Evolutionary conservation across 2,329 filamentous ascomycete species (phyloP).

Genomic region (Mariannaea elegans): DNA sequence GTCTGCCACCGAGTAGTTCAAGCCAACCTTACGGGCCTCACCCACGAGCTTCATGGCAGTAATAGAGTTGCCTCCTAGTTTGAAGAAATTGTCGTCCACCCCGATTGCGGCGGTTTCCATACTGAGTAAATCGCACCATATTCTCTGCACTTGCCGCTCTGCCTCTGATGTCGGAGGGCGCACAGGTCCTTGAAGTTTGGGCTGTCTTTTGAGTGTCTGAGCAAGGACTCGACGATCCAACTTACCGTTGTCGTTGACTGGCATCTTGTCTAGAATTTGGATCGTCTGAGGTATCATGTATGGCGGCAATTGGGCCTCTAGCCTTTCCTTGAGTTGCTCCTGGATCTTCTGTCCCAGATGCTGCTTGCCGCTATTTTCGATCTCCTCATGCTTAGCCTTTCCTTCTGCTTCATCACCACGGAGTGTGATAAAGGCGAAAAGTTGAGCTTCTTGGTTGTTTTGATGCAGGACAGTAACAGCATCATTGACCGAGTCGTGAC

Average conservation of each 20-base stretch:
- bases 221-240: constrained; percentile 31
- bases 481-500: neutral
- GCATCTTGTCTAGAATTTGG: constrained; percentile 34
- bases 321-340: neutral
- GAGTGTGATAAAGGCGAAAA: too few species aligned
- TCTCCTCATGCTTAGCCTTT: too few species aligned
- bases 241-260: constrained; percentile 39
- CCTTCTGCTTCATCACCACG: too few species aligned
- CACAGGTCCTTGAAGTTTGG: neutral
- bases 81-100: constrained; percentile 58
- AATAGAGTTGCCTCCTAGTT: constrained; percentile 60
- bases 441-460: too few species aligned
- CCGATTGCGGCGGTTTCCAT: constrained; percentile 46
- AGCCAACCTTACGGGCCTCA: constrained; percentile 14
- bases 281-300: constrained; percentile 41
- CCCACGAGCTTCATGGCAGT: constrained; percentile 56
- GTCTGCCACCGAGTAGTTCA: constrained; percentile 20
- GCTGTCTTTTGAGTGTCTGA: neutral
- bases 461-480: neutral
- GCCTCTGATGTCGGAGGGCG: constrained; percentile 9
- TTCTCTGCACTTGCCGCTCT: constrained; percentile 38
- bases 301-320: constrained; percentile 22
- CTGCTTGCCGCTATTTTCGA: too few species aligned
- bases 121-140: constrained; percentile 51
- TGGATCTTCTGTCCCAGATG: neutral